Base-by-base conservation (phyloP, 768 basidiomycete species). In the Stropharia rugosoannulata region DNA sequence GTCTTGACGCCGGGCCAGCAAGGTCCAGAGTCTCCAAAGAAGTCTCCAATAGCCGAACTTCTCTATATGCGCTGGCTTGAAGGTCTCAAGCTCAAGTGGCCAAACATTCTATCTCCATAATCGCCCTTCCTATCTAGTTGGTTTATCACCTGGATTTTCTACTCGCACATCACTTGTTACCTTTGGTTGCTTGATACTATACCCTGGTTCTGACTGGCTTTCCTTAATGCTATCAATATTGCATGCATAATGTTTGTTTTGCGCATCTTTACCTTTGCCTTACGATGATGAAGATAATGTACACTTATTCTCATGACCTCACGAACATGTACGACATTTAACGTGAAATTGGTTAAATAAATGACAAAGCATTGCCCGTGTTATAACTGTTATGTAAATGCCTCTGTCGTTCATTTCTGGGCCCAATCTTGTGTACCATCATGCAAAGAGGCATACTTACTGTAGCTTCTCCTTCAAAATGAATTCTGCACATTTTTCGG, bases 61-160 rank as follows among this genome's bases (percentile, higher is more conserved):
- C 75, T 98, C n/a, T 98, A 98, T 69, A 87, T 95, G 81, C 85
- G 96, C 47, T 98, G 96, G 95, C 75, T 98, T 22, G 92, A 97
- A 66, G 95, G 95, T 3, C 73, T 97, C 51, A 88, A 85, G 71
- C 76, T 95, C 66, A 95, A 93, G 69, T 95, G 94, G 94, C 92
- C 92, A 5, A 89, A 78, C 63, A 78, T 91, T 48, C 72, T 76
- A 62, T 80, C 75, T 25, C 67, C 60, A 38, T 62, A 55, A 56
- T 59, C 41, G 36, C 42, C 18, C 37, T 38, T n/a, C 12, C 36
- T 50, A 27, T 50, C 29, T n/a, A 29, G 41, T 35, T 56, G 42
- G 29, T 43, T 16, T 46, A 37, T 16, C 16, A 19, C 25, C 36
- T 7, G 19, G n/a, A 25, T 32, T 10, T 37, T 22, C n/a, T 6